These are phyloP conservation scores for Coniosporium tulheliwenetii DNA, from an alignment of 2,329 filamentous ascomycete species.

Conservation along the genomic window DNA sequence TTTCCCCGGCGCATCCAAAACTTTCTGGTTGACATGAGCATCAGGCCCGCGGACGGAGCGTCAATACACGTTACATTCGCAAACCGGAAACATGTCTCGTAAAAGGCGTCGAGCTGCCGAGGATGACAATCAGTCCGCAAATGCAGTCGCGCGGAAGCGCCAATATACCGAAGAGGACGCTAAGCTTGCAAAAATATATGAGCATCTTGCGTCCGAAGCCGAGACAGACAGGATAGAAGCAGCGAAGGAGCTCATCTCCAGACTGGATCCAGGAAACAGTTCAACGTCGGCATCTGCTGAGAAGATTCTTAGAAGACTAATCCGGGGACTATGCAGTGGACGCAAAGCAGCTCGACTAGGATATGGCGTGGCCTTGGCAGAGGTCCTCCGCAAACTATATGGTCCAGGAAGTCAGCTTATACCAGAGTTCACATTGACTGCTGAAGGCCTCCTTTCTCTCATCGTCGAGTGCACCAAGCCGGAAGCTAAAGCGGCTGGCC, in stretches of 20 bases:
- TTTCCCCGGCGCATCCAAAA: too few species aligned
- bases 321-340: slow-evolving; percentile 78
- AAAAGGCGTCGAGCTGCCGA: slow-evolving; percentile 6
- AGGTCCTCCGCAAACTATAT: slow-evolving; percentile 59
- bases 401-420: slow-evolving; percentile 21
- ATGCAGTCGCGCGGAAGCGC: slow-evolving; percentile 4
- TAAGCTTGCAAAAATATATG: slow-evolving; percentile 28
- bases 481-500: slow-evolving; percentile 35
- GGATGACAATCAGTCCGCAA: slow-evolving; percentile 2
- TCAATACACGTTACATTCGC: too few species aligned
- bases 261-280: slow-evolving; percentile 21
- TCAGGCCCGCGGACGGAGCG: too few species aligned
- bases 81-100: slow-evolving; percentile 3
- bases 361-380: slow-evolving; percentile 77
- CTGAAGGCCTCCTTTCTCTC: slow-evolving; percentile 31
- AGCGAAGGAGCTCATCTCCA: slow-evolving; percentile 26
- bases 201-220: slow-evolving; percentile 30
- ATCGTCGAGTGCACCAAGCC: slow-evolving; percentile 36
- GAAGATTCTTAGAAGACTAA: slow-evolving; percentile 36
- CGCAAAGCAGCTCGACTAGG: slow-evolving; percentile 78
- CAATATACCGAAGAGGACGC: slow-evolving; percentile 22
- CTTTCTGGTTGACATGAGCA: too few species aligned
- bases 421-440: slow-evolving; percentile 18
- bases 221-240: slow-evolving; percentile 26
- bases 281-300: slow-evolving; percentile 22